Base-by-base conservation (phyloP, 163 green algal genomes). In the Chlorella variabilis region DNA sequence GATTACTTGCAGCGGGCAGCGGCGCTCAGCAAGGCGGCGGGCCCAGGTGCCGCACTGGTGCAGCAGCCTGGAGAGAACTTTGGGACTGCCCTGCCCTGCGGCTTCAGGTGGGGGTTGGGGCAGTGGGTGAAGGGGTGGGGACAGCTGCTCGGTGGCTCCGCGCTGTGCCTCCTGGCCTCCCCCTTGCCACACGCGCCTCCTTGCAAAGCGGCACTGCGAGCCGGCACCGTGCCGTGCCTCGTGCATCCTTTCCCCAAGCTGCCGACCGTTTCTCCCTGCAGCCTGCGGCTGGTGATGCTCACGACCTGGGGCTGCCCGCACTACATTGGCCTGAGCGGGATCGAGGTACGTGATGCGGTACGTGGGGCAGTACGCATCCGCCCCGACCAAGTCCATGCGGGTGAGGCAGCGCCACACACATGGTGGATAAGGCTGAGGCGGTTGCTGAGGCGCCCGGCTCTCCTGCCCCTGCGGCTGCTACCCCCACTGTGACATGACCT, bases 311-410 rank as follows among this genome's bases (percentile, higher is more conserved):
- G 82, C 2, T 85, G 89, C 67, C 77, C 71, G 1, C 82, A 86
- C 81, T 92, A 92, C 51, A 69, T 92, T 17, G 88, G 88, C 1
- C 67, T 92, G 25, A 71, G 63, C 3, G 86, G 88, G 7, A 13
- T 92, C 29, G 81, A 90, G 78, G 66, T 92, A 51, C 75, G 82
- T 4, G 88, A 83, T 29, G 77, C 77, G 23, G 77, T 71, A 25
- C 77, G 51, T 2, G 77, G 77, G 0, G 25, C 65, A 4, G 15
- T 83, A 25, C 27, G 15, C 29, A 36, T 63, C 9, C n/a, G 75
- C 39, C n/a, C 58, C 5, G 39, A 45, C 39, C 75, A 81, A 42
- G 59, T 81, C 7, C 39, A 48, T 23, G 75, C 73, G 39, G 45
- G 70, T 77, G 70, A 27, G 70, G n/a, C n/a, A n/a, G n/a, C n/a